Conservation (phyloP, 257 asterid species). For the Scutellaria minor region DNA sequence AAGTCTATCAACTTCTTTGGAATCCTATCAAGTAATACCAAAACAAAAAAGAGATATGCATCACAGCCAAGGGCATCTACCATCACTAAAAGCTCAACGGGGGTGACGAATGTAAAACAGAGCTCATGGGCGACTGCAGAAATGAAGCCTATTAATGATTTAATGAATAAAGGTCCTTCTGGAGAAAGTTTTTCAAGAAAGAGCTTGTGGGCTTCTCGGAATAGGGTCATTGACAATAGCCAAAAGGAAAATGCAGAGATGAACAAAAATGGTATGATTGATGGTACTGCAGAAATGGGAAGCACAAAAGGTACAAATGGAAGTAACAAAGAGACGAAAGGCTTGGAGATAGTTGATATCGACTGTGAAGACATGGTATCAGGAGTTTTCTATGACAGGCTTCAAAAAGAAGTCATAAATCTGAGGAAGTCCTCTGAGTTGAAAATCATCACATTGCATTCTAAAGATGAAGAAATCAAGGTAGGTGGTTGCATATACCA, state of each 20-base stretch:
- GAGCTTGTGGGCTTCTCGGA: conserved; percentile 68
- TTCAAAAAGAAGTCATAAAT: conserved; percentile 81
- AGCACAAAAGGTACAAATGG: conserved; percentile 33
- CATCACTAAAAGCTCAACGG: conserved; percentile 43
- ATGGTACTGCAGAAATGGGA: conserved; percentile 40
- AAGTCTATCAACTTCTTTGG: conserved; percentile 59
- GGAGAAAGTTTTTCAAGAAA: conserved; percentile 51
- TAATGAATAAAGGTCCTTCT: conserved; percentile 43
- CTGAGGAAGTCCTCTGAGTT: conserved; percentile 68
- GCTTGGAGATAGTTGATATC: conserved; percentile 34
- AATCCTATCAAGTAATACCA: conserved; percentile 63
- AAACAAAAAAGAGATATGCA: conserved; percentile 57
- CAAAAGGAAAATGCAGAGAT: conserved; percentile 70
- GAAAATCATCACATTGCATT: conserved; percentile 55
- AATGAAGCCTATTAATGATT: conserved; percentile 33
- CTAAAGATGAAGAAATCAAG: conserved; percentile 83
- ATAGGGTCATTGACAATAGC: conserved; percentile 46
- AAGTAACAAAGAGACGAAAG: conserved; percentile 40
- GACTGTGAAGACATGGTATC: conserved; percentile 69
- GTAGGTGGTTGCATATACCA: conserved; percentile 37
- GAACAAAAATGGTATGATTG: conserved; percentile 42
- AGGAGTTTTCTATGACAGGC: conserved; percentile 79
- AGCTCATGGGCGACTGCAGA: conserved; percentile 30
- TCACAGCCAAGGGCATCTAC: conserved; percentile 73
- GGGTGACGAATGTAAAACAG: conserved; percentile 37